Evolutionary conservation across 495 filamentous ascomycete genomes (phyloP).

Genomic region (Baudoinia panamericana): DNA sequence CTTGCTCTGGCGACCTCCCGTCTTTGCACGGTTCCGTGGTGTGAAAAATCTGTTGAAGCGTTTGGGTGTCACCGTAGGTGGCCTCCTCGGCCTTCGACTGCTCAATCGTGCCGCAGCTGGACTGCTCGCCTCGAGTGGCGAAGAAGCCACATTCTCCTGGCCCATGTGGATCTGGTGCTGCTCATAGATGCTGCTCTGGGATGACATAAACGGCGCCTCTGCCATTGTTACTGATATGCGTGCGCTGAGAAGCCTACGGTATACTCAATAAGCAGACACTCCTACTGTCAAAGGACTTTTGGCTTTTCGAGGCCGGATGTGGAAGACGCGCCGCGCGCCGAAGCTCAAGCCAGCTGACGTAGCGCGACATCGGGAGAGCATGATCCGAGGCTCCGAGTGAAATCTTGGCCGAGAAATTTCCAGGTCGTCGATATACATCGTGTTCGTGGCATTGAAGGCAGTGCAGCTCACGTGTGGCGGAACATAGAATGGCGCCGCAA

Average conservation of each 20-base stretch:
- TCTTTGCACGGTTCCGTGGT: constrained; percentile 40
- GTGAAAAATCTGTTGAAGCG: constrained; percentile 73
- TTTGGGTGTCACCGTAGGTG: constrained; percentile 34
- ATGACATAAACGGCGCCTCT: constrained; percentile 13
- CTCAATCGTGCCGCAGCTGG: constrained; percentile 3
- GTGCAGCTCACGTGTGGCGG: background rate
- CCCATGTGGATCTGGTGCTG: constrained; percentile 9
- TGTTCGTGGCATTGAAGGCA: too few relatives aligned
- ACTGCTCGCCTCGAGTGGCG: constrained; percentile 1
- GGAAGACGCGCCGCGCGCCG: too few relatives aligned
- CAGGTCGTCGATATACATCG: too few relatives aligned
- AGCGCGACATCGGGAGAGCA: too few relatives aligned
- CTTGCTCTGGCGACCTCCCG: constrained; percentile 39
- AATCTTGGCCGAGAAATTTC: too few relatives aligned
- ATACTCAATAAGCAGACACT: too few relatives aligned
- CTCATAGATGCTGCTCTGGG: constrained; percentile 15
- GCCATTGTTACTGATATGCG: constrained; percentile 11
- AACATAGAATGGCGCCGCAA: constrained; percentile 15
- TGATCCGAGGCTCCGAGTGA: too few relatives aligned
- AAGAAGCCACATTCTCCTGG: constrained; percentile 17
- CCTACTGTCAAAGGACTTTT: too few relatives aligned
- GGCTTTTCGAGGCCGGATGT: too few relatives aligned
- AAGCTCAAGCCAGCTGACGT: too few relatives aligned
- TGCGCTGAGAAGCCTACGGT: too few relatives aligned
- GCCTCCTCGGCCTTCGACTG: constrained; percentile 27